These are phyloP conservation scores for Oxytropis ochrocephala DNA, from an alignment of 306 rosid species.

Conservation along the genomic window DNA sequence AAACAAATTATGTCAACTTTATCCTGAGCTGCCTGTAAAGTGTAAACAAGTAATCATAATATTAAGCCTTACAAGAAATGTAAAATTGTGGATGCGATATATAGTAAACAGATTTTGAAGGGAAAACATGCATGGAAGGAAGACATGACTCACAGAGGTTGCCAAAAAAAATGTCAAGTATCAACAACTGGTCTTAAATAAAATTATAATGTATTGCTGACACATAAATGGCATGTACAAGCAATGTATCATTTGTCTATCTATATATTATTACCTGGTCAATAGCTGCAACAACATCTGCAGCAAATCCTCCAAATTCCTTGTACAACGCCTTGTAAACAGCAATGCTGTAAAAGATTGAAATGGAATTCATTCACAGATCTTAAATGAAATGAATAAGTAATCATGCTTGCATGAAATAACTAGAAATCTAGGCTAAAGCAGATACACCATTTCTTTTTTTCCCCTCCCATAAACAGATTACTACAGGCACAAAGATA, in stretches of 20 bases:
- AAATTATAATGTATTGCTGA: too few species aligned
- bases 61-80: constrained; percentile 2
- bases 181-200: too few species aligned
- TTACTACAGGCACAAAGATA: background rate
- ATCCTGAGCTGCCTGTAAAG: constrained; percentile 92
- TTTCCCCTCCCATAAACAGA: background rate
- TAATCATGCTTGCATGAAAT: background rate
- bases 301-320: constrained; percentile 96
- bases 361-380: constrained; percentile 13
- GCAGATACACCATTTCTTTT: background rate
- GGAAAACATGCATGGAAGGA: too few species aligned
- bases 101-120: background rate
- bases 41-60: constrained; percentile 24
- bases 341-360: constrained; percentile 59
- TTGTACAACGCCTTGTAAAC: constrained; percentile 93
- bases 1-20: constrained; percentile 85
- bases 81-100: background rate
- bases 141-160: too few species aligned
- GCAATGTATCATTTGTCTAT: constrained; percentile 5
- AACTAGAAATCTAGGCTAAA: background rate
- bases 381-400: background rate
- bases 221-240: background rate
- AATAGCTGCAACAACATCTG: constrained; percentile 96
- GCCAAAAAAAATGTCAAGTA: too few species aligned
- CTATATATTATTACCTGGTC: constrained; percentile 60